Base-by-base conservation (phyloP, 768 basidiomycete species). In the Cystofilobasidium macerans region DNA sequence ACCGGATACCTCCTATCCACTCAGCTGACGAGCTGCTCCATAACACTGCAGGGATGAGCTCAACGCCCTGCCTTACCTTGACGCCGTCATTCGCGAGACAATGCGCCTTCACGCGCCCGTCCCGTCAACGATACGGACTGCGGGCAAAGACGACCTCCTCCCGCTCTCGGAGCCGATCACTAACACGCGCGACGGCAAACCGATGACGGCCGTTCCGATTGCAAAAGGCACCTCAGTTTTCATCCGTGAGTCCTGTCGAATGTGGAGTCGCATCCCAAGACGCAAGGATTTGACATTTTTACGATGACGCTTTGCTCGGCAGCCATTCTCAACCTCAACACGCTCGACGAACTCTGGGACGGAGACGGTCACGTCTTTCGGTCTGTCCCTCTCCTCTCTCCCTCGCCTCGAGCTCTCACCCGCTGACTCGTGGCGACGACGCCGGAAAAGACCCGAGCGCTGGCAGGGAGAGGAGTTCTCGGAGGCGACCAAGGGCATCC, bases 291-390 rank as follows among this genome's bases (percentile, higher is more conserved):
- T 12, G 14, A 5, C 24, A 28, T 4, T 20, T 35, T 42, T 28
- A 53, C 33, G n/a, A 22, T 22, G 2, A n/a, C n/a, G 12, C 18
- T 13, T 26, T 59, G 9, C 33, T 9, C 33, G 24, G 24, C 65
- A 77, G 76, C 75, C 26, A 75, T 76, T 62, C 56, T 73, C n/a
- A 70, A 69, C 51, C 61, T 75, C 28, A 75, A 77, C 68, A 73
- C 70, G 13, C 69, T 69, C 14, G 62, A 65, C 12, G 67, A 69
- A 0, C 69, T 76, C 58, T 77, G 75, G 73, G 76, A 75, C 28
- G 54, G 70, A 1, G 75, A 76, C 48, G 75, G 73, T 1, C 67
- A 63, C 14, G 64, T 70, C 24, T 77, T 74, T 70, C 73, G 72
- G 66, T 75, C 69, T 28, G 73, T 48, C 26, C 22, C 54, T 20